phyloP scores from a whole-genome alignment of 2,329 filamentous ascomycete species.

The Cladorrhinum sp. region DNA sequence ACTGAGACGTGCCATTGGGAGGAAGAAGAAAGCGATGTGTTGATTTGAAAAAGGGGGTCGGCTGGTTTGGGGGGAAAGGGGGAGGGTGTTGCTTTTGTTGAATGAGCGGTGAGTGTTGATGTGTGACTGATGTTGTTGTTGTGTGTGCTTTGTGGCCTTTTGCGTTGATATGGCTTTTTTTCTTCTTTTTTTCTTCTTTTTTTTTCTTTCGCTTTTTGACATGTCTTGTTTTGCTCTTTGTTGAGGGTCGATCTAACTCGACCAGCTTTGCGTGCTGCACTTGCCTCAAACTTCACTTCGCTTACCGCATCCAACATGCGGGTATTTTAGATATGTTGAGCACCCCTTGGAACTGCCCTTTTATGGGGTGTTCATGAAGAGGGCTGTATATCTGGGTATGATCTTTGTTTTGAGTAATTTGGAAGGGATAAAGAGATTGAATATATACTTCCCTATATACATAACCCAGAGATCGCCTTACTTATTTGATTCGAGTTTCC shows the following conservation, averaged over 20 bases:
- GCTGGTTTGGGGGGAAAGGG: background rate
- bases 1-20: background rate
- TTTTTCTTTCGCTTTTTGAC: background rate
- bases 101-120: background rate
- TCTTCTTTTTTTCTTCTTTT: conserved; percentile 4
- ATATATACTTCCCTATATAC: background rate
- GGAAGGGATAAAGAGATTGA: background rate
- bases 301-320: conserved; percentile 21
- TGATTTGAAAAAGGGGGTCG: background rate
- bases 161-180: background rate
- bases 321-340: background rate
- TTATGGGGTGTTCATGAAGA: background rate
- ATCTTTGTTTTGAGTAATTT: background rate
- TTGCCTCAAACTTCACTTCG: background rate
- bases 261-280: conserved; percentile 2
- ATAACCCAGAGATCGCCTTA: background rate
- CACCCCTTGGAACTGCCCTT: background rate
- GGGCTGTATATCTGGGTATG: background rate
- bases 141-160: conserved; percentile 3
- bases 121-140: background rate
- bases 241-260: conserved; percentile 17
- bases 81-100: background rate
- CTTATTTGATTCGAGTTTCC: background rate
- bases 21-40: conserved; percentile 8
- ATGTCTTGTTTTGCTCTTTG: background rate